These are phyloP conservation scores for Zasmidium angulare DNA, from an alignment of 2,329 filamentous ascomycete species.

Conservation along the genomic window DNA sequence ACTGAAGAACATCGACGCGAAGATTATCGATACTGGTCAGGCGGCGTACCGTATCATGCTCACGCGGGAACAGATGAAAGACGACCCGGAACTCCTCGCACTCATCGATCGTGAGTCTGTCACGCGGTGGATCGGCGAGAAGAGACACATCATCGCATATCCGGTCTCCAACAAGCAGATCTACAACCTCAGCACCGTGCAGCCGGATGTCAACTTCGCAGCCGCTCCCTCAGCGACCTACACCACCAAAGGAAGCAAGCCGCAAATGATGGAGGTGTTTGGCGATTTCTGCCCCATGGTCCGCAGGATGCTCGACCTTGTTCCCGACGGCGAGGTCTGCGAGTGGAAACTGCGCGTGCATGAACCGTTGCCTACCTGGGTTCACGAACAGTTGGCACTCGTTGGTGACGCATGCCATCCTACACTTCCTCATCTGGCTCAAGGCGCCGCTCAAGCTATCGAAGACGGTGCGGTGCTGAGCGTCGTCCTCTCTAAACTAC, in stretches of 20 bases:
- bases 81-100: conserved; percentile 66
- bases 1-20: conserved; percentile 51
- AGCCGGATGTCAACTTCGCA: conserved; percentile 61
- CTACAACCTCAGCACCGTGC: conserved; percentile 65
- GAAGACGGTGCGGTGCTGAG: conserved; percentile 61
- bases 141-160: conserved; percentile 76
- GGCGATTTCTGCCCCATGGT: conserved; percentile 62
- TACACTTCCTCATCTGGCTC: conserved; percentile 63
- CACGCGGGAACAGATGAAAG: conserved; percentile 63
- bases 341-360: conserved; percentile 67
- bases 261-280: conserved; percentile 61
- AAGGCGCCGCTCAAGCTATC: conserved; percentile 65
- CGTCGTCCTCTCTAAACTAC: conserved; percentile 51
- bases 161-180: conserved; percentile 67
- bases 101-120: conserved; percentile 67
- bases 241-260: conserved; percentile 62
- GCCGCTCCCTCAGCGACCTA: conserved; percentile 60
- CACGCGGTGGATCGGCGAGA: conserved; percentile 73
- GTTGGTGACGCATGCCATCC: conserved; percentile 64
- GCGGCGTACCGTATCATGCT: conserved; percentile 80
- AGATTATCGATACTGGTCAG: conserved; percentile 69
- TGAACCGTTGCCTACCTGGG: conserved; percentile 63
- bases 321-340: conserved; percentile 64
- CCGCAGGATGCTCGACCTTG: conserved; percentile 59
- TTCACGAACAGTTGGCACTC: conserved; percentile 53